Percentiles rank a stretch among this genome's conserved stretches.
Evolutionary conservation across 495 filamentous ascomycete species (phyloP).

Genomic region (Penicillium riverlandense): DNA sequence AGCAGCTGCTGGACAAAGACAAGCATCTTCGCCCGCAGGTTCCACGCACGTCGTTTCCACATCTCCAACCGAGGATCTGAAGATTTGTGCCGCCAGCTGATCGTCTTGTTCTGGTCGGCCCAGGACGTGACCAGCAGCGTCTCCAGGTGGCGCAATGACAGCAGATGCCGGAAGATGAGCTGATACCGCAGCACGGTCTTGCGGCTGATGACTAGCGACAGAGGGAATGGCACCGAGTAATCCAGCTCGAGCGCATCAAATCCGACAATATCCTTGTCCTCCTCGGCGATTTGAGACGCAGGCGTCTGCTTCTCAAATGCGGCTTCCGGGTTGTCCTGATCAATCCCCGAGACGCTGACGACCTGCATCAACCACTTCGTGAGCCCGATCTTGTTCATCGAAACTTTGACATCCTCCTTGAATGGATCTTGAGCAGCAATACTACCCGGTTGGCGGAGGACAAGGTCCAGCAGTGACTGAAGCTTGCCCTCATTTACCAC

Average conservation of each 20-base stretch:
- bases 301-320: conserved; percentile 46
- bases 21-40: conserved; percentile 84
- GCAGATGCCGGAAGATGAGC: conserved; percentile 85
- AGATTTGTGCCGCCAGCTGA: conserved; percentile 78
- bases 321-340: conserved; percentile 67
- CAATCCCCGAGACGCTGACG: conserved; percentile 89
- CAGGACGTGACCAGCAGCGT: conserved; percentile 75
- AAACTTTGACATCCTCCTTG: conserved; percentile 95
- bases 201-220: conserved; percentile 90
- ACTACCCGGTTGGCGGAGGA: conserved; percentile 89
- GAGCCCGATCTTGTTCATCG: conserved; percentile 90
- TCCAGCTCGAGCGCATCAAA: conserved; percentile 91
- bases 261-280: conserved; percentile 79
- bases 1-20: conserved; percentile 93
- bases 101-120: conserved; percentile 78
- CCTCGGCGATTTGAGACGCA: conserved; percentile 45
- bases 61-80: conserved; percentile 68
- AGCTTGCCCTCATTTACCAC: conserved; percentile 86
- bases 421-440: conserved; percentile 91
- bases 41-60: conserved; percentile 93
- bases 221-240: conserved; percentile 91
- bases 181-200: conserved; percentile 96
- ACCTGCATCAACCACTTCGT: conserved; percentile 92
- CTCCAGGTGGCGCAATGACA: conserved; percentile 84
- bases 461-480: conserved; percentile 88